These are phyloP conservation scores for Fusarium fujikuroi DNA, from an alignment of 2,329 filamentous ascomycete species.

Conservation along the genomic window DNA sequence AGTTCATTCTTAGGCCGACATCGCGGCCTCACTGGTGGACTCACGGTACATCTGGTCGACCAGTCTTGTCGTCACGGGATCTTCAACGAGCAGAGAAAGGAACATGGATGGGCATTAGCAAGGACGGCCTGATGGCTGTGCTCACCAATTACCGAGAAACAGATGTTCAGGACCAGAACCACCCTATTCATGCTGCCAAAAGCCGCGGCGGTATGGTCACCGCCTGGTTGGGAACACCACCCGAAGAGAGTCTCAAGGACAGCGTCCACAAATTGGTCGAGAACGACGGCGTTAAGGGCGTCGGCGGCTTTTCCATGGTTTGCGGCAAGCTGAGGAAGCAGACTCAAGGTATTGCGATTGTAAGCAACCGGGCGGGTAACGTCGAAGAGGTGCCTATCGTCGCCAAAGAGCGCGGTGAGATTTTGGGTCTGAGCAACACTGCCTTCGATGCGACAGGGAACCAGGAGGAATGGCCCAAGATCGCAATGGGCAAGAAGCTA, in stretches of 20 bases:
- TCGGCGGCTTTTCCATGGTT: conserved; percentile 75
- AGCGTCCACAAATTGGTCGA: conserved; percentile 65
- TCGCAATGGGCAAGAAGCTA: conserved; percentile 62
- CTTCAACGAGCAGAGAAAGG: conserved; percentile 70
- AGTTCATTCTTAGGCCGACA: conserved; percentile 73
- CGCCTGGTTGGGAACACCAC: conserved; percentile 65
- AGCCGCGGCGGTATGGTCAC: conserved; percentile 73
- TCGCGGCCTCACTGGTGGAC: conserved; percentile 73
- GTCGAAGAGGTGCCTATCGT: conserved; percentile 68
- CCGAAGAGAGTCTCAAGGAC: conserved; percentile 58
- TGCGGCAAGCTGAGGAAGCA: conserved; percentile 67
- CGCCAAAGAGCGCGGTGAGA: conserved; percentile 60
- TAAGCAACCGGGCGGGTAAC: conserved; percentile 69
- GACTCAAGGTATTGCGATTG: conserved; percentile 65
- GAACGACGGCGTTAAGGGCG: conserved; percentile 64
- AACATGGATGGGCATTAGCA: conserved; percentile 73
- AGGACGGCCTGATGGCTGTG: conserved; percentile 68
- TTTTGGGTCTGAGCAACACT: conserved; percentile 72
- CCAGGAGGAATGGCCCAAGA: conserved; percentile 69
- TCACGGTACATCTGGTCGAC: conserved; percentile 53
- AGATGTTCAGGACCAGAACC: conserved; percentile 58
- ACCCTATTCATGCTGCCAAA: conserved; percentile 64
- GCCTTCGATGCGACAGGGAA: conserved; percentile 58
- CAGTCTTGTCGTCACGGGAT: conserved; percentile 70
- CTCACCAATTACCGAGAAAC: conserved; percentile 75